Evolutionary conservation across 2,329 filamentous ascomycete genomes (phyloP).

Genomic region (Blumeria graminis): DNA sequence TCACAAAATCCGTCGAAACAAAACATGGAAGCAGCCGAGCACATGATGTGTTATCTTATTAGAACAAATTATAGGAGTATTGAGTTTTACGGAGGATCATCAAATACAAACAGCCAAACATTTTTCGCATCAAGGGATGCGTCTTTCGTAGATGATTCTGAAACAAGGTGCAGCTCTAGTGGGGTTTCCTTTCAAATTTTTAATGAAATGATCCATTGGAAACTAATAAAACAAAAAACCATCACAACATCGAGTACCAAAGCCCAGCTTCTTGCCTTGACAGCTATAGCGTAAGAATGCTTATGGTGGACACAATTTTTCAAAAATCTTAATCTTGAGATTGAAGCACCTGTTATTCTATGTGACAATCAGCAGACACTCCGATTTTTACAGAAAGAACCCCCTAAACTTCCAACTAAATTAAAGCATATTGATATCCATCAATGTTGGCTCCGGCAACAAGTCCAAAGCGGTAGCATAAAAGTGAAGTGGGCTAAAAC

Average conservation of each 20-base stretch:
- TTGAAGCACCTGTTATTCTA: neutral
- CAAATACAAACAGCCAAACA: neutral
- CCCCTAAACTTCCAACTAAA: slow-evolving; percentile 5
- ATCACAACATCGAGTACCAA: neutral
- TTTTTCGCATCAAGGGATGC: neutral
- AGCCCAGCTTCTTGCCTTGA: neutral
- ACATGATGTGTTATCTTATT: neutral
- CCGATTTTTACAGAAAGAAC: slow-evolving; percentile 2
- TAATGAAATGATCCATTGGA: neutral
- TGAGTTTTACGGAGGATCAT: neutral
- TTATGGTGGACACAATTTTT: neutral
- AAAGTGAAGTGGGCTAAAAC: slow-evolving; percentile 8
- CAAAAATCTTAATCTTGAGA: neutral
- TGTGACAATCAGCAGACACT: slow-evolving; percentile 2
- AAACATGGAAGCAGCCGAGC: neutral
- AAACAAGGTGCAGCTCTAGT: neutral
- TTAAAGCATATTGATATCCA: slow-evolving; percentile 12
- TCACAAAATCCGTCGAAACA: neutral
- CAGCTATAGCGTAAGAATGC: neutral
- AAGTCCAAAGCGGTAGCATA: slow-evolving; percentile 6
- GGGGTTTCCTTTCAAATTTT: neutral
- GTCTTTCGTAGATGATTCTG: neutral
- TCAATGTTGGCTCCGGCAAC: slow-evolving; percentile 9
- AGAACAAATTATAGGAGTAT: neutral
- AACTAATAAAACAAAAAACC: neutral